A percentile compares a stretch with the other conserved stretches of the same genome.
Conservation (phyloP, 2,329 filamentous ascomycete species). For the Achaetomium macrosporum region DNA sequence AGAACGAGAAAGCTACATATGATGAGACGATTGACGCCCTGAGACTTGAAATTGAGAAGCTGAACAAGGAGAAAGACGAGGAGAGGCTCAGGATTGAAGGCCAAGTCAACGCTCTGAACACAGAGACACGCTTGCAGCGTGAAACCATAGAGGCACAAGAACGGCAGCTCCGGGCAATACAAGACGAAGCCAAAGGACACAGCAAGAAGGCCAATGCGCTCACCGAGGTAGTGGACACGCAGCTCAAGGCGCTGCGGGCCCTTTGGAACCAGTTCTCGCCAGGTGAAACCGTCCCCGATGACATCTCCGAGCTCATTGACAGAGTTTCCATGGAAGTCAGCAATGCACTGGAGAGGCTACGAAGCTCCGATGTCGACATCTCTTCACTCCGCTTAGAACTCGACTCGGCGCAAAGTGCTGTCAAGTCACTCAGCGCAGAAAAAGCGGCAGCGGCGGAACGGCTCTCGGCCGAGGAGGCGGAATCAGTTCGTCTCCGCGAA, state of each 20-base stretch:
- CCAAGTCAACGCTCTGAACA: constrained; percentile 57
- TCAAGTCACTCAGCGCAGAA: constrained; percentile 53
- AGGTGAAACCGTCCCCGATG: constrained; percentile 46
- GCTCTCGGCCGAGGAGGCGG: constrained; percentile 47
- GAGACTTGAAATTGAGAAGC: constrained; percentile 63
- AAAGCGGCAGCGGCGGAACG: constrained; percentile 48
- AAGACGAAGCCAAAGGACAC: constrained; percentile 49
- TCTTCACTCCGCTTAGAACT: constrained; percentile 58
- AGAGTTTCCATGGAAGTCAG: constrained; percentile 52
- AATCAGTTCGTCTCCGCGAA: constrained; percentile 49
- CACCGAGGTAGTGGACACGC: constrained; percentile 47
- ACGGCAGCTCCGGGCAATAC: constrained; percentile 48
- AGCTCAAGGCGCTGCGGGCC: constrained; percentile 50
- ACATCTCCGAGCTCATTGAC: constrained; percentile 54
- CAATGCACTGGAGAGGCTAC: constrained; percentile 54
- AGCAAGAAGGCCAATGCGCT: constrained; percentile 45
- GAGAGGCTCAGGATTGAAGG: constrained; percentile 54
- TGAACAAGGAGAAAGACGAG: constrained; percentile 52
- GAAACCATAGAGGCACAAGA: constrained; percentile 56
- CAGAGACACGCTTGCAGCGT: constrained; percentile 53
- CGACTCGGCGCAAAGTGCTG: constrained; percentile 50
- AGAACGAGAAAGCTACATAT: constrained; percentile 68
- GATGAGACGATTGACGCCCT: constrained; percentile 64
- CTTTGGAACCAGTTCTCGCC: constrained; percentile 55
- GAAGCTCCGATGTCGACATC: constrained; percentile 54